Percentiles rank a stretch among this genome's conserved stretches.
Conservation (phyloP, 2,329 filamentous ascomycete species). For the Penicillium oxalicum region DNA sequence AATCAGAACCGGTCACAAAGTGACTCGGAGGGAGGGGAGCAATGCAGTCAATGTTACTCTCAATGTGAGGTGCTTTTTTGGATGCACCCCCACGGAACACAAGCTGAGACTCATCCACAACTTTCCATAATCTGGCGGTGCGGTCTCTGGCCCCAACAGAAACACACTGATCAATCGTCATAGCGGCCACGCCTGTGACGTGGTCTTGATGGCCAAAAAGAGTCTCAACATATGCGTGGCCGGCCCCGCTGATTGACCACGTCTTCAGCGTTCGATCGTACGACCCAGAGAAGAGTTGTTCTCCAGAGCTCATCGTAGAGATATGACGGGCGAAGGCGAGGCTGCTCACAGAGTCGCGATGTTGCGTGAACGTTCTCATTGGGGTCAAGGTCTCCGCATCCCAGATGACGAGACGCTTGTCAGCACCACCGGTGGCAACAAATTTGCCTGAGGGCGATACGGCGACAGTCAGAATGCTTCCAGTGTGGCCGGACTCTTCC, state of each 20-base stretch:
- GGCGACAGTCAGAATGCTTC: constrained; percentile 73
- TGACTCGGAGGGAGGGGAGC: constrained; percentile 81
- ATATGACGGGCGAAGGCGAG: constrained; percentile 80
- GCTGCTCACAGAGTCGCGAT: constrained; percentile 79
- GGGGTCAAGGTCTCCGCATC: constrained; percentile 72
- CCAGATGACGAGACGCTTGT: constrained; percentile 82
- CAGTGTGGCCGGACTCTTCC: constrained; percentile 66
- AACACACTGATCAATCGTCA: constrained; percentile 81
- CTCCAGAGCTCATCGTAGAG: constrained; percentile 48
- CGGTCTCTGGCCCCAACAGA: constrained; percentile 87
- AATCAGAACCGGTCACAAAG: constrained; percentile 94
- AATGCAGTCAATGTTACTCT: constrained; percentile 87
- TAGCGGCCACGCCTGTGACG: constrained; percentile 74
- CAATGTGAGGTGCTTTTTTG: constrained; percentile 49
- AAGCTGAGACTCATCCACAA: constrained; percentile 88
- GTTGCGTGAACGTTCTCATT: constrained; percentile 79
- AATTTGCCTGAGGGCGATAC: constrained; percentile 86
- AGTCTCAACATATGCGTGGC: constrained; percentile 90
- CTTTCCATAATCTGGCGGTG: constrained; percentile 91
- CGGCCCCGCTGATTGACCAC: constrained; percentile 72
- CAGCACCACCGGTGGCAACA: constrained; percentile 81
- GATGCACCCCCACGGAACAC: constrained; percentile 77
- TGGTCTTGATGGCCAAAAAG: constrained; percentile 93
- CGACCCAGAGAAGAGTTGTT: constrained; percentile 86
- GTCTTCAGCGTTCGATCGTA: constrained; percentile 92